phyloP scores from a whole-genome alignment of 805 yeast species.

The Ogataea paraovalis region DNA sequence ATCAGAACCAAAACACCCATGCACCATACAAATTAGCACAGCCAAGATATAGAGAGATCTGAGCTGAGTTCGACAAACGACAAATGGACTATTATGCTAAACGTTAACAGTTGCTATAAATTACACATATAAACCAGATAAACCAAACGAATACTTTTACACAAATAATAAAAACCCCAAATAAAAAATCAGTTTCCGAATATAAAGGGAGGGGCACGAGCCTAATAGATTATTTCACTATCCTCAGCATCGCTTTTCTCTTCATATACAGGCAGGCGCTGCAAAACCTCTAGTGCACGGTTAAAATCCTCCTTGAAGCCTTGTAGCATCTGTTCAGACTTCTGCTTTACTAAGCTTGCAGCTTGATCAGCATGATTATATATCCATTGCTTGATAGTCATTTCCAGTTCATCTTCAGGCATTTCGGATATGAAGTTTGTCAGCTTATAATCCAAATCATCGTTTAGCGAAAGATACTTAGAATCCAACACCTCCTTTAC shows the following conservation, averaged over 20 bases:
- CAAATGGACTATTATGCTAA: no score
- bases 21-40: neutral
- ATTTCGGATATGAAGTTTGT: constrained; percentile 61
- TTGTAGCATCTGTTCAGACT: constrained; percentile 44
- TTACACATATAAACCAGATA: no score
- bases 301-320: constrained; percentile 46
- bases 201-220: no score
- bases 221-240: constrained; percentile 8
- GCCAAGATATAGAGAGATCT: neutral
- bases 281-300: constrained; percentile 43
- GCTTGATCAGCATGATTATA: constrained; percentile 51
- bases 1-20: neutral
- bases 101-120: no score
- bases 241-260: constrained; percentile 10
- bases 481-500: constrained; percentile 28
- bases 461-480: constrained; percentile 38
- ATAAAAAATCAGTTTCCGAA: no score
- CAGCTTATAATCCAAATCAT: constrained; percentile 64
- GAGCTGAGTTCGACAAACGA: neutral
- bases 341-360: constrained; percentile 41
- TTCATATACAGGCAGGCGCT: constrained; percentile 31
- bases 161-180: no score
- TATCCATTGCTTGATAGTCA: constrained; percentile 74
- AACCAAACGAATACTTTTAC: no score
- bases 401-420: constrained; percentile 64